phyloP scores from a whole-genome alignment of 176 grass and related monocot species.

The Chrysopogon serrulatus region DNA sequence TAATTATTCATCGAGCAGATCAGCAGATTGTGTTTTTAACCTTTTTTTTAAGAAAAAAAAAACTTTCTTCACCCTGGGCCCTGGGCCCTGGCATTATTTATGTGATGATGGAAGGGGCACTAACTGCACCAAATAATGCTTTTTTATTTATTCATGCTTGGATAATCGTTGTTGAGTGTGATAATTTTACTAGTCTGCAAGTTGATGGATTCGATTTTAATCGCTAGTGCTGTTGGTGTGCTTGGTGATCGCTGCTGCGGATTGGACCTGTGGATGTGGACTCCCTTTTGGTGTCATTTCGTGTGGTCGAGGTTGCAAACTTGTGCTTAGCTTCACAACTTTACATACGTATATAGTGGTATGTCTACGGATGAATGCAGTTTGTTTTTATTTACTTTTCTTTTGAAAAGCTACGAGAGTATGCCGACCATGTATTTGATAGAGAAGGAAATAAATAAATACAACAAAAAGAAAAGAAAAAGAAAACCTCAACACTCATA shows the following conservation, averaged over 20 bases:
- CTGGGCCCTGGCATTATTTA: neutral
- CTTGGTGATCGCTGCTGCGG: neutral
- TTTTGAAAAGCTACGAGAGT: too few species aligned
- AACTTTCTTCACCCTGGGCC: neutral
- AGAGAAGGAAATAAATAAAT: neutral
- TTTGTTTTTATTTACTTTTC: too few species aligned
- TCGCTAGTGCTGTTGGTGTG: neutral
- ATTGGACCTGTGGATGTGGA: neutral
- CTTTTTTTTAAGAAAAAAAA: neutral
- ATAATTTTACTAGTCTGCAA: neutral
- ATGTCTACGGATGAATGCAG: neutral
- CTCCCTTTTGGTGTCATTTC: neutral
- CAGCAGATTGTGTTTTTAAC: neutral
- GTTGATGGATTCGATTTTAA: neutral
- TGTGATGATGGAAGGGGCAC: neutral
- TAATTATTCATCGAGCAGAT: neutral
- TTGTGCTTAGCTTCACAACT: neutral
- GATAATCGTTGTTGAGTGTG: neutral
- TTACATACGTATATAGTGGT: neutral
- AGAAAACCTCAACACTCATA: too few species aligned
- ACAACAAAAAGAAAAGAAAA: too few species aligned
- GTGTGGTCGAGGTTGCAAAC: constrained; percentile 18
- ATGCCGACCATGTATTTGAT: too few species aligned
- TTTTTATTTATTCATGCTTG: neutral
- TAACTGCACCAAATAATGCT: neutral